Base-by-base conservation (phyloP, 495 filamentous ascomycete genomes). In the Aspergillus sclerotiicarbonarius region DNA sequence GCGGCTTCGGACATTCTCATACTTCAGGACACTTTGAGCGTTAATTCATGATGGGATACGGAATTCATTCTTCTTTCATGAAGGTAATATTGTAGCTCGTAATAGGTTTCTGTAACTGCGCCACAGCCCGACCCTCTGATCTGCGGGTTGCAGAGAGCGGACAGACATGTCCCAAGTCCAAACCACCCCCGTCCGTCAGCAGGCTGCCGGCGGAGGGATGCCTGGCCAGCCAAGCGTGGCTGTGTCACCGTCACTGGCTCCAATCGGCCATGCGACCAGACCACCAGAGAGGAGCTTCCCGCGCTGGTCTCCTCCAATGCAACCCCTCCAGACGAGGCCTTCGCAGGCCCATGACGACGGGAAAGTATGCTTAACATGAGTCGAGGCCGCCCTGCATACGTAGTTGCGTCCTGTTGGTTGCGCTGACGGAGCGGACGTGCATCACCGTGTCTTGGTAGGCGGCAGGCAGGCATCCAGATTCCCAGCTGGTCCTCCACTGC, bases 41-140 rank as follows among this genome's bases (percentile, higher is more conserved):
- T 56, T 55, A 30, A 37, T 56, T 57, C 54, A 61, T 53, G 59
- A 61, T 57, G 43, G 59, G 49, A 48, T 57, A 61, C 59, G 59
- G 52, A 53, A 52, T 56, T 53, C 21, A 46, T 35, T 53, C 50
- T 53, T 56, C 13, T 50, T 50, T 50, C 47, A 50, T 50, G 47
- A 50, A 50, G 47, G 32, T 16, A 16, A 49, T n/a, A n/a, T n/a
- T n/a, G n/a, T n/a, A n/a, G 13, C 13, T 41, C 13, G 37, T 41
- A 41, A n/a, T 41, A 41, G 37, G 37, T 12, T 6, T 41, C 13
- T 50, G 13, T 31, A 50, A 18, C 46, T 29, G 47, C 47, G 47
- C 47, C 47, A 50, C 47, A 50, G 29, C 37, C 6, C 9, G n/a
- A 32, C 53, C 29, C 20, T 55, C 19, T 16, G 47, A 50, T 32